These are phyloP conservation scores for Pseudopyricularia cyperi DNA, from an alignment of 2,329 filamentous ascomycete species.

Conservation along the genomic window DNA sequence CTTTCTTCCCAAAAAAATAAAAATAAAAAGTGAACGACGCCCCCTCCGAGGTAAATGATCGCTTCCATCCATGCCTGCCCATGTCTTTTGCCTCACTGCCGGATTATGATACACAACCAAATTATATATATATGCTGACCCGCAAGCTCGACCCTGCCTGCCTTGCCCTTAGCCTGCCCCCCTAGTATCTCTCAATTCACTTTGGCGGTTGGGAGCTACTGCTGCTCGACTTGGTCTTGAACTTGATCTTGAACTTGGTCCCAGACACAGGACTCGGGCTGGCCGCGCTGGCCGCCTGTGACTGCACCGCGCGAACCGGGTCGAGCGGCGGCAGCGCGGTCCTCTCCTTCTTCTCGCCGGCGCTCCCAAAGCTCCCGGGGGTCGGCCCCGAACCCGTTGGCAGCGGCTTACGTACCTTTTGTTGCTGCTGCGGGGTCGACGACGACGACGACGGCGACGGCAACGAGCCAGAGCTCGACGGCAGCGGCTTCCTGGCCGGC, in stretches of 20 bases:
- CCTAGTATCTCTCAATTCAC: not conserved
- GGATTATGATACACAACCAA: too few relatives aligned
- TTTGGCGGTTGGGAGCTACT: not conserved
- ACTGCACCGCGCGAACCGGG: not conserved
- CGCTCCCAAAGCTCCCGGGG: not conserved
- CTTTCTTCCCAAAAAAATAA: too few relatives aligned
- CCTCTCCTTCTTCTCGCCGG: not conserved
- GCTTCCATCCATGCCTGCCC: too few relatives aligned
- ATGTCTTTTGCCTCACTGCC: too few relatives aligned
- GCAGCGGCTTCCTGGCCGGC: slow-evolving; percentile 3
- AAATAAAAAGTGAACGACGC: too few relatives aligned
- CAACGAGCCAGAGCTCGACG: not conserved
- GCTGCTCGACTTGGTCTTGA: not conserved
- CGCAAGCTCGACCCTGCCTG: too few relatives aligned
- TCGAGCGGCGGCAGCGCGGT: not conserved
- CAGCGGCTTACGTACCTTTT: slow-evolving; percentile 6
- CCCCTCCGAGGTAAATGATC: too few relatives aligned
- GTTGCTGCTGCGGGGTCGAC: slow-evolving; percentile 2
- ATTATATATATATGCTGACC: too few relatives aligned
- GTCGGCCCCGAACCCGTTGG: not conserved
- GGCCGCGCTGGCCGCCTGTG: not conserved
- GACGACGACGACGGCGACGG: not conserved
- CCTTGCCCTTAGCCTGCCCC: too few relatives aligned
- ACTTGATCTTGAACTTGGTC: not conserved
- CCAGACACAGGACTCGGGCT: not conserved